Evolutionary conservation across 2,329 filamentous ascomycete genomes (phyloP).

Genomic region (Aureobasidium sp.): DNA sequence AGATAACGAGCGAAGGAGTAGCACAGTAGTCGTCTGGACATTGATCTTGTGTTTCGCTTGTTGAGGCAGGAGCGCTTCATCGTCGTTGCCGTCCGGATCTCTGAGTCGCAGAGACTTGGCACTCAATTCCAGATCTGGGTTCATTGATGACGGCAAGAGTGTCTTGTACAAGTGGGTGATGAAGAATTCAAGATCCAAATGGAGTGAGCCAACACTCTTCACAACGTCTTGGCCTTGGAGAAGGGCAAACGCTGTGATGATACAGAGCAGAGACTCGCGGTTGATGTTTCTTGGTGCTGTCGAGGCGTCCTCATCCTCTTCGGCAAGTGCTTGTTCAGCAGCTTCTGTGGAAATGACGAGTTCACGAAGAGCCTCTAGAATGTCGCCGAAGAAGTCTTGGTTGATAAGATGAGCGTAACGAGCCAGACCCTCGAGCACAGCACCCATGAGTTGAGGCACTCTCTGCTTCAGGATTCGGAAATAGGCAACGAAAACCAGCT

Average conservation of each 20-base stretch:
- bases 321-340: conserved; percentile 43
- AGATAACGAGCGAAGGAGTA: conserved; percentile 80
- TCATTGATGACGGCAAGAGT: conserved; percentile 68
- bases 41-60: conserved; percentile 64
- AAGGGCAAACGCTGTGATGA: conserved; percentile 92
- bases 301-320: conserved; percentile 35
- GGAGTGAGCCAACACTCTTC: conserved; percentile 71
- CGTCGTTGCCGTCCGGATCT: conserved; percentile 14
- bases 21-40: conserved; percentile 86
- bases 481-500: conserved; percentile 90
- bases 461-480: conserved; percentile 88
- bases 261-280: conserved; percentile 85
- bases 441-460: conserved; percentile 83
- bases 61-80: conserved; percentile 18
- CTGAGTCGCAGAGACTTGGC: conserved; percentile 46
- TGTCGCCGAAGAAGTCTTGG: conserved; percentile 95
- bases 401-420: conserved; percentile 97
- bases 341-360: conserved; percentile 66
- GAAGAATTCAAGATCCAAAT: conserved; percentile 92
- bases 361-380: conserved; percentile 90
- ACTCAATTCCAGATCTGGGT: conserved; percentile 77
- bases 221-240: conserved; percentile 88
- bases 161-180: conserved; percentile 87
- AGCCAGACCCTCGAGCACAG: conserved; percentile 86
- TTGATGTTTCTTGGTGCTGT: conserved; percentile 61